A percentile compares a stretch with the other conserved stretches of the same genome.
These are phyloP conservation scores for Apostasia ramifera DNA, from an alignment of 106 monocot species.

Conservation along the genomic window DNA sequence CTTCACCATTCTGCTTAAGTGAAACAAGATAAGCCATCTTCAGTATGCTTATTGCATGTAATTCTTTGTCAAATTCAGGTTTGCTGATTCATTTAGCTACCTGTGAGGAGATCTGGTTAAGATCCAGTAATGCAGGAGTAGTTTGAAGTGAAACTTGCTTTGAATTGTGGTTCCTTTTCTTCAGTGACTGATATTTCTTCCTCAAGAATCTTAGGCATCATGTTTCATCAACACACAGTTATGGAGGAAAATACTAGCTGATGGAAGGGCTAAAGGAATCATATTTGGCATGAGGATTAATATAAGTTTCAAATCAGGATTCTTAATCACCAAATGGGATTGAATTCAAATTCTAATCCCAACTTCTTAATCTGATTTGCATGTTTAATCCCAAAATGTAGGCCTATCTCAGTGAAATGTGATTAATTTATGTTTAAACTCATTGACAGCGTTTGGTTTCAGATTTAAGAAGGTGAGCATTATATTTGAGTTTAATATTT, in stretches of 20 bases:
- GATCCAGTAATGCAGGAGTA: conserved; percentile 29
- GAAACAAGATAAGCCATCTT: not conserved
- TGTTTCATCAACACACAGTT: not conserved
- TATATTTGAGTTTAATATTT: no score
- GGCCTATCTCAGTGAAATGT: no score
- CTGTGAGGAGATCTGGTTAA: conserved; percentile 51
- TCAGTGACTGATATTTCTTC: conserved; percentile 33
- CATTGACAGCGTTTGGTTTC: no score
- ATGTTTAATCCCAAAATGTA: no score
- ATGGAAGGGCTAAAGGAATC: not conserved
- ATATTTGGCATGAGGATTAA: no score
- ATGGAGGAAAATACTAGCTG: not conserved
- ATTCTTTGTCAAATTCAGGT: not conserved
- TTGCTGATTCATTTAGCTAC: conserved; percentile 11
- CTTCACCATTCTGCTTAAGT: conserved; percentile 42
- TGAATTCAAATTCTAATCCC: no score
- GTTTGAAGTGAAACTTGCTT: conserved; percentile 27
- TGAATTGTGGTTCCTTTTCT: conserved; percentile 21
- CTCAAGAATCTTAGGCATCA: conserved; percentile 39
- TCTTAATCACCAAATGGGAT: no score
- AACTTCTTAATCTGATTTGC: no score
- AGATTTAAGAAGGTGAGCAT: no score
- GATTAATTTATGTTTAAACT: no score
- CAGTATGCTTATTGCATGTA: not conserved
- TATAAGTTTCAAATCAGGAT: no score